Conservation (phyloP, 768 basidiomycete genomes). For the Nidularia pulvinata region DNA sequence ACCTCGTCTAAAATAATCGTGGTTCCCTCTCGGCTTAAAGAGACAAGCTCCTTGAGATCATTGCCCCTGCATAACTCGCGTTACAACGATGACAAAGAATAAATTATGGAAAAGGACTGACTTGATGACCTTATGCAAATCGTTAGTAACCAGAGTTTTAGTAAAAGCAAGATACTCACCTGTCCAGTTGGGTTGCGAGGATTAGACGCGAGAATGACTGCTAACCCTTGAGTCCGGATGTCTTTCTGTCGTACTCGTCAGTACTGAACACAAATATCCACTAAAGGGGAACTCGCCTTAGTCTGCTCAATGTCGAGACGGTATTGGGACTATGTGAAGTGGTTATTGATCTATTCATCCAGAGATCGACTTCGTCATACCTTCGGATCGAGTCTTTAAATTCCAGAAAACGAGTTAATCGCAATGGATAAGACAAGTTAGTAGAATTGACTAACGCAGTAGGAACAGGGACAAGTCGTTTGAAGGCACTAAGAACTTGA, state of each 20-base stretch:
- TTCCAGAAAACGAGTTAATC: not conserved
- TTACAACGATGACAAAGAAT: conserved; percentile 1
- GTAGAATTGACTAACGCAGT: conserved; percentile 58
- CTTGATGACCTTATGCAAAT: conserved; percentile 46
- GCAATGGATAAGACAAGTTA: not conserved
- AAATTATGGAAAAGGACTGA: conserved; percentile 11
- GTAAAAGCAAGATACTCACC: conserved; percentile 23
- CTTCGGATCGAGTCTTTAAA: conserved; percentile 26
- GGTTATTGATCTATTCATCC: no score
- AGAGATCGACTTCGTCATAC: conserved; percentile 7
- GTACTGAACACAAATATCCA: conserved; percentile 34
- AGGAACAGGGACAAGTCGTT: conserved; percentile 87
- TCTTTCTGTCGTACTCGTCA: conserved; percentile 52
- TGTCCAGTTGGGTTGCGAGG: conserved; percentile 99
- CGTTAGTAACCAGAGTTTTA: not conserved
- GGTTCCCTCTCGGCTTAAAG: conserved; percentile 71
- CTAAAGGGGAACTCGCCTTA: conserved; percentile 40
- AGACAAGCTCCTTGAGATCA: conserved; percentile 80
- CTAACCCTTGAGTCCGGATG: conserved; percentile 79
- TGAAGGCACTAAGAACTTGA: conserved; percentile 85
- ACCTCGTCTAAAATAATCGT: conserved; percentile 89
- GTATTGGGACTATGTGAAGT: conserved; percentile 54
- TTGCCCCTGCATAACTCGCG: conserved; percentile 48
- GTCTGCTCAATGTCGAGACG: conserved; percentile 79
- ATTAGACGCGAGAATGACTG: conserved; percentile 88